Conservation (phyloP, 75 land plant species). For the Picea glauca region DNA sequence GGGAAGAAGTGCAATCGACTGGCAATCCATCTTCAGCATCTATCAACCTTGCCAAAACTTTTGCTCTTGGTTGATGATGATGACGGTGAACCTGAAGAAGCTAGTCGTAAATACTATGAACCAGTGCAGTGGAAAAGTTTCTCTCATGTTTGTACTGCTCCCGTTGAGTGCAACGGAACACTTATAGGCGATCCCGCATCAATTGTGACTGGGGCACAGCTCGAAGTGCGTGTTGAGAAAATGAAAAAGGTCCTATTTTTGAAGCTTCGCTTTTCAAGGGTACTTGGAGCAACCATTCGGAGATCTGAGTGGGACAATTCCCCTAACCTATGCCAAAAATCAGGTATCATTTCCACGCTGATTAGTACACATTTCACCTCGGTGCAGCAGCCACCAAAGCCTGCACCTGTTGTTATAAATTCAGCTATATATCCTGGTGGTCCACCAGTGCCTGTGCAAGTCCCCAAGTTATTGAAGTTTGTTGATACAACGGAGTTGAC, state of each 20-base stretch:
- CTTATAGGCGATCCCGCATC: constrained; percentile 43
- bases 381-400: constrained; percentile 27
- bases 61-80: constrained; percentile 49
- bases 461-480: constrained; percentile 60
- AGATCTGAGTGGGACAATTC: constrained; percentile 74
- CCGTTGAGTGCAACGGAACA: constrained; percentile 50
- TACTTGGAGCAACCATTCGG: constrained; percentile 49
- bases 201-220: constrained; percentile 70
- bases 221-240: constrained; percentile 53
- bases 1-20: constrained; percentile 70
- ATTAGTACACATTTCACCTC: constrained; percentile 46
- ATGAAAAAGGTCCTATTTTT: constrained; percentile 70
- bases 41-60: constrained; percentile 54
- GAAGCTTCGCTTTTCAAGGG: constrained; percentile 56
- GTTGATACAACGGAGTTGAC: constrained; percentile 75
- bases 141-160: constrained; percentile 77
- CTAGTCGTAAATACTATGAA: constrained; percentile 45
- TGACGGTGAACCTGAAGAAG: constrained; percentile 14
- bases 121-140: constrained; percentile 74
- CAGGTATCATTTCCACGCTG: constrained; percentile 58
- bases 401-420: constrained; percentile 44
- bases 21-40: constrained; percentile 85
- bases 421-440: constrained; percentile 75
- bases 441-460: constrained; percentile 58
- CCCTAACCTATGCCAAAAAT: constrained; percentile 30